Percentiles rank a stretch among this genome's conserved stretches.
Conservation (phyloP, 345 rosid species). For the Hibiscus syriacus region DNA sequence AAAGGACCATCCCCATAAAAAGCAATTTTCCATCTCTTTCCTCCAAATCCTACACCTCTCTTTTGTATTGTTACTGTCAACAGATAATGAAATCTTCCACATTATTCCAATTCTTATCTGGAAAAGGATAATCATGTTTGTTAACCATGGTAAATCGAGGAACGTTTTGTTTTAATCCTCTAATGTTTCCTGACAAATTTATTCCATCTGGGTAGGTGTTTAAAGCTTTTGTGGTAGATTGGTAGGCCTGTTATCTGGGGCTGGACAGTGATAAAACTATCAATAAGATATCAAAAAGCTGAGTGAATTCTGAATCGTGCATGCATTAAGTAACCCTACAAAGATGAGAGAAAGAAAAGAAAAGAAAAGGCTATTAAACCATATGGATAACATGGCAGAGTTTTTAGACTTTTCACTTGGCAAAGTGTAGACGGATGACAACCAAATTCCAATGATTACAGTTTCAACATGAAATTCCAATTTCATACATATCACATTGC, state of each 20-base stretch:
- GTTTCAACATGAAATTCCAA: neutral
- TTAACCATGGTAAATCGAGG: neutral
- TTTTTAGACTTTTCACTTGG: neutral
- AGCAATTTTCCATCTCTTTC: slow-evolving; percentile 20
- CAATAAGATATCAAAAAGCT: neutral
- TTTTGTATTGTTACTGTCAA: neutral
- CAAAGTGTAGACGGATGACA: neutral
- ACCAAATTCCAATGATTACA: neutral
- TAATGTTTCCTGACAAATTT: neutral
- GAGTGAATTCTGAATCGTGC: neutral
- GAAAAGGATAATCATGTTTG: neutral
- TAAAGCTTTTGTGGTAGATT: neutral
- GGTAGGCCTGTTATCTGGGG: neutral
- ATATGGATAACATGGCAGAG: neutral
- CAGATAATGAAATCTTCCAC: neutral
- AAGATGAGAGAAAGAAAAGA: neutral
- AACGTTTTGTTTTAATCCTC: neutral
- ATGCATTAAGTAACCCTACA: neutral
- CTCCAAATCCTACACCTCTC: slow-evolving; percentile 15
- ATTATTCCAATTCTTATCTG: neutral
- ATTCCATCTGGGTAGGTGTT: neutral
- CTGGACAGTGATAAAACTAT: neutral
- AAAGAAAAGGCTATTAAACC: neutral
- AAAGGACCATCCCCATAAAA: slow-evolving; percentile 17
- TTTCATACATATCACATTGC: neutral